Conservation (phyloP, 768 basidiomycete genomes). For the Serpula lacrymans region DNA sequence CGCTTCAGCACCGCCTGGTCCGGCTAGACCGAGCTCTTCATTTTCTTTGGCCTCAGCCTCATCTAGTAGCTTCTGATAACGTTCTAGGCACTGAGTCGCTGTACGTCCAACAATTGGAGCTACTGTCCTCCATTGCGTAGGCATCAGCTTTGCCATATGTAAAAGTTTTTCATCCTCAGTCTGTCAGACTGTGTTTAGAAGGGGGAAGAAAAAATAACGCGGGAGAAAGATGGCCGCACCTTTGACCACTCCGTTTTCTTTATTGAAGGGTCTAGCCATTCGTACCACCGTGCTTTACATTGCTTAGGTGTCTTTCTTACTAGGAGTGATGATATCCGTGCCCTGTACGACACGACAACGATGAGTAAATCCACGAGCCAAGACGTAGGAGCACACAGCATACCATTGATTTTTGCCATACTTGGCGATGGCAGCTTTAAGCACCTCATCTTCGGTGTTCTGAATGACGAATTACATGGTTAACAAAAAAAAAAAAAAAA, state of each 20-base stretch:
- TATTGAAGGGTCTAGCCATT: slow-evolving; percentile 99
- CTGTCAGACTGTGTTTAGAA: slow-evolving; percentile 34
- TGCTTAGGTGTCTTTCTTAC: slow-evolving; percentile 99
- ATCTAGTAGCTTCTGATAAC: slow-evolving; percentile 96
- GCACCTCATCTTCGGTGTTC: slow-evolving; percentile 97
- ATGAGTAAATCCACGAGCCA: no score
- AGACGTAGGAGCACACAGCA: slow-evolving; percentile 10
- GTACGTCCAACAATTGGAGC: slow-evolving; percentile 98
- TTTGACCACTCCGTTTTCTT: slow-evolving; percentile 99
- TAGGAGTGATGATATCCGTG: slow-evolving; percentile 94
- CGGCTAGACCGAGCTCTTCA: slow-evolving; percentile 88
- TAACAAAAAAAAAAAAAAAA: slow-evolving; percentile 5
- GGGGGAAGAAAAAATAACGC: neutral
- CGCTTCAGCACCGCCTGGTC: slow-evolving; percentile 68
- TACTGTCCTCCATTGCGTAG: slow-evolving; percentile 99
- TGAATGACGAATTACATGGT: slow-evolving; percentile 24
- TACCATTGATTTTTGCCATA: slow-evolving; percentile 96
- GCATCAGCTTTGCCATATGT: slow-evolving; percentile 98
- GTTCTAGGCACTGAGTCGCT: slow-evolving; percentile 95
- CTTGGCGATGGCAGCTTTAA: slow-evolving; percentile 98
- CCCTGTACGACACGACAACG: slow-evolving; percentile 47
- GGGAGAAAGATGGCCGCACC: slow-evolving; percentile 37
- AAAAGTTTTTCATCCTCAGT: slow-evolving; percentile 98
- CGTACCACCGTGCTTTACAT: slow-evolving; percentile 99
- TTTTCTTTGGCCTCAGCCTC: slow-evolving; percentile 97